Evolutionary conservation across 805 yeast genomes (phyloP).

Genomic region (Lipomyces starkeyi): DNA sequence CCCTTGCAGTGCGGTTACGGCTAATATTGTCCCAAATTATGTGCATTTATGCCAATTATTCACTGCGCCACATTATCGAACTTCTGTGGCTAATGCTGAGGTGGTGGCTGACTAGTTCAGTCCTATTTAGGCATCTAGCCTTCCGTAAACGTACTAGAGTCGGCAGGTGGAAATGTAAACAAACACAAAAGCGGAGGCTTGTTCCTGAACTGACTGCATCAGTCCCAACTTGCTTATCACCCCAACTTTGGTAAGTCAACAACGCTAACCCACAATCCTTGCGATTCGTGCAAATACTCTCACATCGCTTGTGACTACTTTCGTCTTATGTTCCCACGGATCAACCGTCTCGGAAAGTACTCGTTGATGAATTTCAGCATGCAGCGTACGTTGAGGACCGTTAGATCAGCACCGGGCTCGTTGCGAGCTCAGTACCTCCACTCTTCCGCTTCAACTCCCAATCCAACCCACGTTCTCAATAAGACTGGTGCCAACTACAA

Average conservation of each 20-base stretch:
- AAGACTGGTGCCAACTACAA: conserved; percentile 29
- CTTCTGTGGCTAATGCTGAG: background rate
- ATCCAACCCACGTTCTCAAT: conserved; percentile 33
- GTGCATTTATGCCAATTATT: background rate
- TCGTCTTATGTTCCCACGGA: background rate
- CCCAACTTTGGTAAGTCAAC: background rate
- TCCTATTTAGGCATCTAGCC: background rate
- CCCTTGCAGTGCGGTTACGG: background rate
- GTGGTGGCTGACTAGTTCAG: background rate
- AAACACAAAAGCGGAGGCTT: background rate
- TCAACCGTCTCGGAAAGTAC: background rate
- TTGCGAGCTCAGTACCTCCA: conserved; percentile 37
- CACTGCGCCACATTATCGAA: background rate
- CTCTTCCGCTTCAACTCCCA: conserved; percentile 37
- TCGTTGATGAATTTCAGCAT: conserved; percentile 6
- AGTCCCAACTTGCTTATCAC: background rate
- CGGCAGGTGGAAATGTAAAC: background rate
- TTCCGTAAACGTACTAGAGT: background rate
- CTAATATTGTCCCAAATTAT: background rate
- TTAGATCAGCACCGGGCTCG: conserved; percentile 33
- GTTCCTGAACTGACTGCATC: background rate
- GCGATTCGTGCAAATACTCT: too few relatives aligned
- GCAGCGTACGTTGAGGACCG: conserved; percentile 34
- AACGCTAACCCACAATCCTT: background rate
- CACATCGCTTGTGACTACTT: background rate